A percentile compares a stretch with the other conserved stretches of the same genome.
Conservation (phyloP, 768 basidiomycete genomes). For the Leccinum uliginosum region DNA sequence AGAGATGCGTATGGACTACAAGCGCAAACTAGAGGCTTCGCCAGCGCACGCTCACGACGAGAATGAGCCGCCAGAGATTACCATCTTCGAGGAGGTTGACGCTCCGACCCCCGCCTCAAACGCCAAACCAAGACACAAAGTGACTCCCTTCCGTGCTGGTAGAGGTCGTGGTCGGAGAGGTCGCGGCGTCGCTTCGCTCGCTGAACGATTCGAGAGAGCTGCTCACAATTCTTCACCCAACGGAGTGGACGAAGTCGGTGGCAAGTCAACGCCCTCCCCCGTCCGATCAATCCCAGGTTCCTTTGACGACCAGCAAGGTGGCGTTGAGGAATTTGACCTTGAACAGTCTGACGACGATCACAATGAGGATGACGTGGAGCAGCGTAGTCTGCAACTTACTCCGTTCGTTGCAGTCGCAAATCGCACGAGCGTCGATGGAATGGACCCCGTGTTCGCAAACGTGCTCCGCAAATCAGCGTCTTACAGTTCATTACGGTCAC, state of each 20-base stretch:
- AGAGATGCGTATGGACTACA: conserved; percentile 68
- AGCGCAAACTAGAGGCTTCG: conserved; percentile 46
- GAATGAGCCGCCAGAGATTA: conserved; percentile 37
- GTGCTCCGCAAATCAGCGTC: conserved; percentile 57
- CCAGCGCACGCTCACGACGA: conserved; percentile 35
- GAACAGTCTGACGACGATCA: conserved; percentile 23
- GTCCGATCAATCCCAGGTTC: conserved; percentile 32
- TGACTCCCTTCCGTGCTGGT: conserved; percentile 52
- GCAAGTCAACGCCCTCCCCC: conserved; percentile 25
- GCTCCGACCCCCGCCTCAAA: conserved; percentile 29
- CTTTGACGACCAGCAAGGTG: conserved; percentile 22
- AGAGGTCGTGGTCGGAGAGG: conserved; percentile 47
- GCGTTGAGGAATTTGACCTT: conserved; percentile 17
- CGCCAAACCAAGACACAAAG: conserved; percentile 35
- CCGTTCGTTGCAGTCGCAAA: conserved; percentile 46
- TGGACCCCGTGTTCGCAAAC: conserved; percentile 84
- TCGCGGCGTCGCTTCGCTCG: conserved; percentile 46
- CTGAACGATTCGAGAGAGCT: conserved; percentile 60
- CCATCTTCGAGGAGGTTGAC: conserved; percentile 46
- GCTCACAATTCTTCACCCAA: conserved; percentile 48
- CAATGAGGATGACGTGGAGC: conserved; percentile 25
- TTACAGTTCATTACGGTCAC: conserved; percentile 38
- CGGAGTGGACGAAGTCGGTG: conserved; percentile 20
- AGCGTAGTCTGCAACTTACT: conserved; percentile 29
- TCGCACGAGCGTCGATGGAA: conserved; percentile 73